These are phyloP conservation scores for Tylopilus sp. DNA, from an alignment of 1,284 basidiomycete genomes.

Conservation along the genomic window DNA sequence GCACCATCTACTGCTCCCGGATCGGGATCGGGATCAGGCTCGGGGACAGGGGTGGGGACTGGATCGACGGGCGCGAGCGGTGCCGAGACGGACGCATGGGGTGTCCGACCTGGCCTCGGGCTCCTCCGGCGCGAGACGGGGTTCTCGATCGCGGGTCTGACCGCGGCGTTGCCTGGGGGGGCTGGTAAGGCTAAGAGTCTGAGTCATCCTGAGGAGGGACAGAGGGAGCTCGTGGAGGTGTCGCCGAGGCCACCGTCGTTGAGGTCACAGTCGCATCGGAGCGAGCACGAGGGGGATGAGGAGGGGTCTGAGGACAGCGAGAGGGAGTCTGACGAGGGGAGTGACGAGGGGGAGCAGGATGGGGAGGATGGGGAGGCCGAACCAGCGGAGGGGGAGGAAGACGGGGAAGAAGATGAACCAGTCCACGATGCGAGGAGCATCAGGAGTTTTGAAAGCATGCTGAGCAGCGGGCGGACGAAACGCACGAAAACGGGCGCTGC, in stretches of 20 bases:
- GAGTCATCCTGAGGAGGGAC: slow-evolving; percentile 50
- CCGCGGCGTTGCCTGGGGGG: slow-evolving; percentile 59
- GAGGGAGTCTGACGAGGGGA: slow-evolving; percentile 23
- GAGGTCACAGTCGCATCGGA: slow-evolving; percentile 41
- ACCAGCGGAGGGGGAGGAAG: slow-evolving; percentile 25
- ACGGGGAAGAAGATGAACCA: slow-evolving; percentile 34
- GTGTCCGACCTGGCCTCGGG: slow-evolving; percentile 50
- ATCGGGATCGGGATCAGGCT: not conserved
- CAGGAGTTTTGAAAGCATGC: slow-evolving; percentile 79
- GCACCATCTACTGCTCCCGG: not conserved
- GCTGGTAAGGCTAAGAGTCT: slow-evolving; percentile 31
- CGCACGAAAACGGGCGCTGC: not conserved
- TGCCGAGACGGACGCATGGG: slow-evolving; percentile 33
- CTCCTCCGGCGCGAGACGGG: slow-evolving; percentile 68
- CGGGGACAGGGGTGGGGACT: too few species aligned
- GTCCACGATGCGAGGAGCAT: slow-evolving; percentile 67
- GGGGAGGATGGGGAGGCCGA: slow-evolving; percentile 21
- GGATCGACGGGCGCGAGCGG: not conserved
- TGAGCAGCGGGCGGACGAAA: slow-evolving; percentile 45
- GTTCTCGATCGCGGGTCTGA: slow-evolving; percentile 80
- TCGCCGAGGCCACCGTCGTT: slow-evolving; percentile 54
- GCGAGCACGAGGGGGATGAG: slow-evolving; percentile 36
- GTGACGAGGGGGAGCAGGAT: slow-evolving; percentile 34
- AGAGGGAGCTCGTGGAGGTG: slow-evolving; percentile 63
- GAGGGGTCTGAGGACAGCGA: slow-evolving; percentile 29